These are phyloP conservation scores for Gynostemma pentaphyllum DNA, from an alignment of 306 rosid species.

Conservation along the genomic window DNA sequence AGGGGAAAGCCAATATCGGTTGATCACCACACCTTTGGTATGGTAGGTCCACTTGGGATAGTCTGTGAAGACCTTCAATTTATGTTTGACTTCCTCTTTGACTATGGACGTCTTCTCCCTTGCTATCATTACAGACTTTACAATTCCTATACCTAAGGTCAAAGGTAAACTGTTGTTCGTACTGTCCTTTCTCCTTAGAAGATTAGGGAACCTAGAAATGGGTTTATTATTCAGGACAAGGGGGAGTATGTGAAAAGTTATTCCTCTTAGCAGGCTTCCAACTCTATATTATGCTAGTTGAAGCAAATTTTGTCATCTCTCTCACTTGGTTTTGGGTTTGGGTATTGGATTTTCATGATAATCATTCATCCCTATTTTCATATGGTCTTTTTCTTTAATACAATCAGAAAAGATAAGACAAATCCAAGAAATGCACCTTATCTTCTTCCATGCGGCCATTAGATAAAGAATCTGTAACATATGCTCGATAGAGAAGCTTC, in stretches of 20 bases:
- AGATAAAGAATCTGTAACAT: slow-evolving; percentile 44
- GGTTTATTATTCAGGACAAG: background rate
- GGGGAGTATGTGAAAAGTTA: background rate
- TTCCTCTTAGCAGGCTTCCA: background rate
- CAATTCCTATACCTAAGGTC: too few species aligned
- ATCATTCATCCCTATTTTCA: background rate
- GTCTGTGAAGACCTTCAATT: too few species aligned
- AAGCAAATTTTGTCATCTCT: background rate
- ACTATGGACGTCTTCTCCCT: too few species aligned
- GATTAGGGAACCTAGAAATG: background rate
- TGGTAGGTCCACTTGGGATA: too few species aligned
- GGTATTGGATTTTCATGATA: too few species aligned
- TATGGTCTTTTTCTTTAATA: background rate
- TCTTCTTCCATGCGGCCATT: slow-evolving; percentile 35
- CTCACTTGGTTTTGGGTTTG: background rate
- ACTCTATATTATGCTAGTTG: background rate
- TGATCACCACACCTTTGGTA: too few species aligned
- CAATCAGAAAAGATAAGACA: background rate
- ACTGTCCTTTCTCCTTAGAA: background rate
- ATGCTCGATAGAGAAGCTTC: slow-evolving; percentile 65
- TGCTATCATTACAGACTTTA: too few species aligned
- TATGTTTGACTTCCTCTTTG: too few species aligned
- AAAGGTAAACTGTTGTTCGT: too few species aligned
- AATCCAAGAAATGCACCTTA: slow-evolving; percentile 26
- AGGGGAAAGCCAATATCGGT: too few species aligned